Evolutionary conservation across 2,329 filamentous ascomycete genomes (phyloP), one percentile per base, ranked within the genome.

Genomic region (Sphaerulina populicola): DNA sequence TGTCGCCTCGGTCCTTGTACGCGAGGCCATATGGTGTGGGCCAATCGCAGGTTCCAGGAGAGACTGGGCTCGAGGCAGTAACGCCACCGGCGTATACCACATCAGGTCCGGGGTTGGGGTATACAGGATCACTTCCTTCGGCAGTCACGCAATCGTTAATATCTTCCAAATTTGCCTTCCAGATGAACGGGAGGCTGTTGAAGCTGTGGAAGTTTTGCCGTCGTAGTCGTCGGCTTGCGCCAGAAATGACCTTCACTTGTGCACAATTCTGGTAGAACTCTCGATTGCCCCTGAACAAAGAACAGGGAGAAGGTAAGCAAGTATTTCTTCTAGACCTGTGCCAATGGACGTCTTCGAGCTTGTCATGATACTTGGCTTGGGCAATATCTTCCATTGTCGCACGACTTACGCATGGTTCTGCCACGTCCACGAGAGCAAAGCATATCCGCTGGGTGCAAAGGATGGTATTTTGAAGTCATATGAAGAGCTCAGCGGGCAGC

Each of bases 391-490:
- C 23, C 1, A 27, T 6, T 27, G 23, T 27, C 1, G 23, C 23
- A 27, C 6, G 23, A 27, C 23, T 27, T 27, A 27, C 37, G 55
- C 47, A 21, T 62, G 55, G 49, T 69, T 68, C 57, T 65, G 61
- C 70, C 70, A 73, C 11, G 80, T 81, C 87, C 87, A 91, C 35
- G 81, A 80, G 45, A 90, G 77, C 40, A 90, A 67, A 51, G 80
- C 83, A 31, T 82, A 62, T 2, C 77, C 68, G 69, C 73, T 54
- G n/a, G 80, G 79, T 1, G 80, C 79, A 57, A 83, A 80, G 2
- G 70, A 67, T 7, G 86, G 86, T 30, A 90, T 70, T 30, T 73
- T 78, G 68, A 90, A 90, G 59, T 76, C 69, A 68, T 83, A 86
- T 50, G 69, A 75, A 39, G 74, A 71, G 10, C 71, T 57, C 8